phyloP scores from a whole-genome alignment of 1,284 basidiomycete species.

The Golubevia sp. region DNA sequence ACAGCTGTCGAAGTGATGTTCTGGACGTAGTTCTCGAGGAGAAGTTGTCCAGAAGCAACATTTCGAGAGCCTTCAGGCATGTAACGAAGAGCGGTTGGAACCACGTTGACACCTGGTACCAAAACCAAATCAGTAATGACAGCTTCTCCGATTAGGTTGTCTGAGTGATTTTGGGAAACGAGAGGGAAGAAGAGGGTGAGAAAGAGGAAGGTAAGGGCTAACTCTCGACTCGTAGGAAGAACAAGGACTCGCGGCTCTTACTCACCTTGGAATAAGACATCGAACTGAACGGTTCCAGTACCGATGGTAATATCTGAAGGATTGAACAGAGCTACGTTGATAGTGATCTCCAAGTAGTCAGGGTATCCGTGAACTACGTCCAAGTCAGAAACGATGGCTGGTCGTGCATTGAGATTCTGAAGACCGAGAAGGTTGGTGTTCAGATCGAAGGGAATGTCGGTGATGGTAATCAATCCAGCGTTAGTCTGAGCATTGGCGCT shows the following conservation, averaged over 20 bases:
- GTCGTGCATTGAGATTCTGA: constrained; percentile 54
- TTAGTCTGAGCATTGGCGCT: constrained; percentile 46
- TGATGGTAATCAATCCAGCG: constrained; percentile 49
- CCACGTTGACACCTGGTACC: constrained; percentile 45
- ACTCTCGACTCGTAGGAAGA: too few species aligned
- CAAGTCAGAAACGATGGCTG: constrained; percentile 40
- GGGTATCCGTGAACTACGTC: constrained; percentile 54
- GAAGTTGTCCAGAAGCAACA: constrained; percentile 34
- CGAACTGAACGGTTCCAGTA: constrained; percentile 46
- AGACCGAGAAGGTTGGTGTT: constrained; percentile 52
- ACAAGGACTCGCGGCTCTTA: too few species aligned
- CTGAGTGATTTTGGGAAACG: too few species aligned
- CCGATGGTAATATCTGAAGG: constrained; percentile 58
- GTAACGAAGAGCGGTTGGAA: constrained; percentile 51
- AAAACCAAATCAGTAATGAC: constrained; percentile 37
- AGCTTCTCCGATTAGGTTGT: constrained; percentile 42
- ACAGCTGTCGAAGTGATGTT: constrained; percentile 37
- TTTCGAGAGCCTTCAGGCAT: constrained; percentile 43
- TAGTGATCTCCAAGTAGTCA: constrained; percentile 50
- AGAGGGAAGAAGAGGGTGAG: too few species aligned
- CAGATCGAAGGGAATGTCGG: constrained; percentile 54
- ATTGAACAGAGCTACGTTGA: constrained; percentile 49
- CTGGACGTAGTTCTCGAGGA: constrained; percentile 60
- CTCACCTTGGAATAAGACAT: constrained; percentile 34
- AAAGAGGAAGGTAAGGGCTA: too few species aligned